A percentile compares a stretch with the other conserved stretches of the same genome.
Conservation (phyloP, 441 rosid species). For the Populus hybrid region DNA sequence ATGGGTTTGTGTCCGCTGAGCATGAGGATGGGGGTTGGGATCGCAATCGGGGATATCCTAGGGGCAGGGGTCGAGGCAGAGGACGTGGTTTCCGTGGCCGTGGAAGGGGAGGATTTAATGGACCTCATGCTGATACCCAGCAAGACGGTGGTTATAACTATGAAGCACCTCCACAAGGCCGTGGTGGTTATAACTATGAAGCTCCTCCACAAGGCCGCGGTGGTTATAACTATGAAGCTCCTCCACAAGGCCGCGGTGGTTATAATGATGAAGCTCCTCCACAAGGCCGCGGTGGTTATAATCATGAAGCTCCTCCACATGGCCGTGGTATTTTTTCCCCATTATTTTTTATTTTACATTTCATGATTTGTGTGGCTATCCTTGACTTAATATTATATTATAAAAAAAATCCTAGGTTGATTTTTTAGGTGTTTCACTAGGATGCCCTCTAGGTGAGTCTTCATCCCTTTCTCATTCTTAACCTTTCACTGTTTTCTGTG, state of each 20-base stretch:
- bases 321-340: slow-evolving; percentile 13
- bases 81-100: slow-evolving; percentile 74
- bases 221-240: background rate
- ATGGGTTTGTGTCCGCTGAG: slow-evolving; percentile 53
- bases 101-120: slow-evolving; percentile 74
- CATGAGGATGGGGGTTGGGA: slow-evolving; percentile 82
- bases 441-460: background rate
- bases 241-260: slow-evolving; percentile 16
- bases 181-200: too few species aligned
- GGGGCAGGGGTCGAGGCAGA: slow-evolving; percentile 89
- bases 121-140: slow-evolving; percentile 49
- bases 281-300: slow-evolving; percentile 44
- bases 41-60: slow-evolving; percentile 44
- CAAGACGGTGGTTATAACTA: slow-evolving; percentile 42
- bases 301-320: slow-evolving; percentile 58
- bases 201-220: too few species aligned
- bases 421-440: background rate
- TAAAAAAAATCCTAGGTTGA: background rate
- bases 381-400: background rate
- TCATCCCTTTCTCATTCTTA: background rate
- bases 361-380: background rate
- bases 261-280: slow-evolving; percentile 59
- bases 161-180: too few species aligned
- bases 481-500: background rate
- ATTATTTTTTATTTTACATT: background rate